Evolutionary conservation across 2,329 filamentous ascomycete species (phyloP), one percentile per base, ranked within the genome.

Genomic region (Hypoxylon rubiginosum): DNA sequence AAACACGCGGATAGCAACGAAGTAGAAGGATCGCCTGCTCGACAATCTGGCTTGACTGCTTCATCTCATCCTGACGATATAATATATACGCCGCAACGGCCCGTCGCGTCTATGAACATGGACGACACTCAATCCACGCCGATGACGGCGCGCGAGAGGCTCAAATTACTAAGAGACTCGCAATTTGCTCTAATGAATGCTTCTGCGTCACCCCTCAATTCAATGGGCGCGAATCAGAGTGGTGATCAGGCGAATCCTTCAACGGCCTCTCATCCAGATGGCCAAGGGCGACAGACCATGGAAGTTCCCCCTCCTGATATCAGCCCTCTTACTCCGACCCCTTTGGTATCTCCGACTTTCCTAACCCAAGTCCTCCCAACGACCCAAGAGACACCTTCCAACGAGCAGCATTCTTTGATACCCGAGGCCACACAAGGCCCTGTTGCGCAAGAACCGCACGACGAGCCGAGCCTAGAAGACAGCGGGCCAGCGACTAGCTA

Each of bases 71-170:
- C 32, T 28, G 19, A 28, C 26, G 41, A 41, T 34, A 39, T 10
- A 24, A 9, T 48, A 34, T 30, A 32, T 49, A 32, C 36, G 30
- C 45, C 64, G 48, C 45, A 51, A 34, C 64, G 17, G 10, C 41
- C 48, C 26, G 48, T 11, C 8, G 64, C 62, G 24, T 48, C 67
- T 34, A 21, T 52, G n/a, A 59, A 53, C 5, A 76, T 76, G 75
- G 68, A 75, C 43, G 54, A 39, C 30, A 13, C 67, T n/a, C 51
- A 63, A 30, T 28, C 67, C 46, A 50, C 67, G 53, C 62, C 62
- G 17, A 30, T 70, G 53, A 71, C 73, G 48, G 67, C 71, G 10
- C 65, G 66, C n/a, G 76, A 78, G 52, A 73, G 58, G 36, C 28
- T 78, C 15, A 74, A 62, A 49, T 46, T 53, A 19, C 63, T 73